Percentiles rank a stretch among this genome's conserved stretches.
These are phyloP conservation scores for Teunomyces pallodes DNA, from an alignment of 805 yeast species.

Conservation along the genomic window DNA sequence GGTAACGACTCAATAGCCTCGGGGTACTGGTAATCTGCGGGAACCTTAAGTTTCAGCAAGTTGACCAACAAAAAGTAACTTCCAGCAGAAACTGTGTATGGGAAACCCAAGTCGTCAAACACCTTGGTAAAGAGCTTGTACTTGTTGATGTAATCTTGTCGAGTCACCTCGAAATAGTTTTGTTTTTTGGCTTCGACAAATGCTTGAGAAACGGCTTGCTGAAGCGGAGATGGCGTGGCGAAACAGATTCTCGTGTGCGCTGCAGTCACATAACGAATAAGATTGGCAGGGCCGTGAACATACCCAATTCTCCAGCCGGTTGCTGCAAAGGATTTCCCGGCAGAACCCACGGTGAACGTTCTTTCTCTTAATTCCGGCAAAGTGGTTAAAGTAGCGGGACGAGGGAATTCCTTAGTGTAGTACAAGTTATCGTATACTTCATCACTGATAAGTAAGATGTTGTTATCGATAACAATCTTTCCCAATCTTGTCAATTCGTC, in stretches of 20 bases:
- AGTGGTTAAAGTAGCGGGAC: conserved; percentile 71
- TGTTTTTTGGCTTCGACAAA: conserved; percentile 58
- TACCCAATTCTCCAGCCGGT: conserved; percentile 99
- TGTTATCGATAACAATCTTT: conserved; percentile 77
- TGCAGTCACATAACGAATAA: conserved; percentile 74
- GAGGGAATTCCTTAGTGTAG: conserved; percentile 65
- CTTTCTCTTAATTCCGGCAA: conserved; percentile 72
- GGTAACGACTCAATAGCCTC: conserved; percentile 65
- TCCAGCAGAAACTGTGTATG: conserved; percentile 90
- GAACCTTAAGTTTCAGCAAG: conserved; percentile 77
- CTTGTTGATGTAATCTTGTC: conserved; percentile 65
- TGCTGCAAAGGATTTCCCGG: conserved; percentile 97
- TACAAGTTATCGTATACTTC: conserved; percentile 93
- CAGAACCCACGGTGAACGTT: conserved; percentile 91
- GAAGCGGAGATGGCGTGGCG: conserved; percentile 85
- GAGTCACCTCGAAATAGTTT: conserved; percentile 68
- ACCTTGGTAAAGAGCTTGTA: conserved; percentile 69
- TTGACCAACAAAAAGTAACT: conserved; percentile 91
- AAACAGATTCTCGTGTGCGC: conserved; percentile 97
- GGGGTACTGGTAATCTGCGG: conserved; percentile 70
- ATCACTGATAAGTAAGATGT: conserved; percentile 80
- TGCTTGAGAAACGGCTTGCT: conserved; percentile 86
- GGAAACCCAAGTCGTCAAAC: conserved; percentile 83
- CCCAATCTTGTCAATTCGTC: conserved; percentile 78
- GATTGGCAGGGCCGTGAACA: conserved; percentile 83